Base-by-base conservation (phyloP, 192 early-diverging fungal species). In the Glomus cerebriforme region DNA sequence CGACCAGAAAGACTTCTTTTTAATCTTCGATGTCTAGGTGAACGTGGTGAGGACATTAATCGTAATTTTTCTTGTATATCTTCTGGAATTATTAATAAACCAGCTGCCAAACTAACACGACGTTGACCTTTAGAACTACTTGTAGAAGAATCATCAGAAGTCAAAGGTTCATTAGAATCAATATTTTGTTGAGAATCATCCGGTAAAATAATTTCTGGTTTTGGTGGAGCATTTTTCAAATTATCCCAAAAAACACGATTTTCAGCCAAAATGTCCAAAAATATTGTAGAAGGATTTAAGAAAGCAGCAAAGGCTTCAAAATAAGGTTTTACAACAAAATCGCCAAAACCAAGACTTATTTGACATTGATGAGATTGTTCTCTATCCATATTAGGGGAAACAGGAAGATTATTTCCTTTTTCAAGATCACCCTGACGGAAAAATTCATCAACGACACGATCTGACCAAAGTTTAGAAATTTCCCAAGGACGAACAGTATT, bases 331-430 rank as follows among this genome's bases (percentile, higher is more conserved):
- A 93, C 93, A 22, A 98, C 92, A 73, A 94, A 95, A 78, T 95
- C 92, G 71, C 91, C 90, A 84, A 97, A 97, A 39, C 93, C 90
- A 8, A 97, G 83, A 29, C 88, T 89, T 66, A 97, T 94, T 62
- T 93, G 88, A 43, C 86, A 85, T 75, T 95, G 95, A 31, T 90
- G 87, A 49, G 87, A 84, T 39, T 89, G 84, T 10, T 89, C 83
- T 29, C 94, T 89, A 83, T 97, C 95, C 95, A 96, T 97, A 80
- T 93, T 94, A 13, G 96, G 96, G 0, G 94, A 94, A 8, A 97
- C 84, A 0, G 93, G 95, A 34, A 98, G 79, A 67, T 85, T 82
- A 32, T 92, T 87, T 10, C 83, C 43, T 81, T 93, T 92, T 79
- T 98, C 97, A 49, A 90, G 74, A 39, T 98, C 95, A 19, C 95